Evolutionary conservation across 768 basidiomycete genomes (phyloP), one percentile per base, ranked within the genome.

Genomic region (Mycena vulgaris): DNA sequence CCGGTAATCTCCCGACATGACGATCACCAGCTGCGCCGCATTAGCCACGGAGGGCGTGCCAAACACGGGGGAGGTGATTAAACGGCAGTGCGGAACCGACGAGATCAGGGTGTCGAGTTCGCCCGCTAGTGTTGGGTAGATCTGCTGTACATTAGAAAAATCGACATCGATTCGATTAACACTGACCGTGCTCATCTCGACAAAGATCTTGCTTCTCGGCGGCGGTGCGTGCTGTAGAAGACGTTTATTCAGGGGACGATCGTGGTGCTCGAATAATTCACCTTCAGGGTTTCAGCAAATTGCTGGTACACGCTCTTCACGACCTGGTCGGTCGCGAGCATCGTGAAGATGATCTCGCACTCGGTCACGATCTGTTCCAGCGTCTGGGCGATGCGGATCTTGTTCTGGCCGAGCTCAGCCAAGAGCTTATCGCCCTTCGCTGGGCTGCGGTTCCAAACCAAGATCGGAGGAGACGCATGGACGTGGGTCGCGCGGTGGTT

Each of bases 121-220:
- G 53, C 88, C 92, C 69, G 88, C 84, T 21, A 90, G 77, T 23
- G 84, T 73, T 30, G 90, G 90, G 68, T 89, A 89, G 52, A 90
- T 86, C 88, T 90, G 72, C 45, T 60, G 25, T 77, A 65, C 74
- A 64, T 49, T 57, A 39, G 64, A 51, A 31, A 45, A 23, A 66
- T 31, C 17, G 49, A 33, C 33, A n/a, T 25, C 37, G n/a, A 30
- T 30, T 45, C 16, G 16, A 64, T 62, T 21, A 3, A 62, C n/a
- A 81, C 90, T 65, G 63, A 94, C 93, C 3, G 95, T 97, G 80
- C 90, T 91, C 16, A 92, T 95, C 74, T 97, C 95, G 35, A 95
- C 91, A 71, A 96, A 95, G 52, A 95, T 92, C 78, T 91, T 95
- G 72, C 84, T 79, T 76, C 81, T 85, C 9, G 84, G 77, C 1